These are phyloP conservation scores for Tulasnella sp. DNA, from an alignment of 768 basidiomycete species.

Conservation along the genomic window DNA sequence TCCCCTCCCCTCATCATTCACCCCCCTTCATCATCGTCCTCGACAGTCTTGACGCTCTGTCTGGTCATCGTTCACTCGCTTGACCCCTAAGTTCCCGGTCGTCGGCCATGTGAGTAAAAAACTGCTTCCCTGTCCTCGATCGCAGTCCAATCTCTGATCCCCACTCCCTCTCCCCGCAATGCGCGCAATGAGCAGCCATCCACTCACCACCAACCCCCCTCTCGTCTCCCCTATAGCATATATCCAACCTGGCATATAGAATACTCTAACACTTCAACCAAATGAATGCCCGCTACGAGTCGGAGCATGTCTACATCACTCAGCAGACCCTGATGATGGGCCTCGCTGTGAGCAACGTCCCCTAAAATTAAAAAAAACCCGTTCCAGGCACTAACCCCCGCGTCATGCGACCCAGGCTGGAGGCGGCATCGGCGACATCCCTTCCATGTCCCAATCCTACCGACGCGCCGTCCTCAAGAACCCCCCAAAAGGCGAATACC, in stretches of 20 bases:
- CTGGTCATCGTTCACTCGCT: background rate
- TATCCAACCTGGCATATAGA: background rate
- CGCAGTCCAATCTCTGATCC: constrained; percentile 3
- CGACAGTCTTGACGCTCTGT: background rate
- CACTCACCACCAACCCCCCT: background rate
- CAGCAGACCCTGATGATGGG: constrained; percentile 19
- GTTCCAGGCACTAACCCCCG: background rate
- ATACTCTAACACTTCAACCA: background rate
- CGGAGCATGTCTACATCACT: constrained; percentile 10
- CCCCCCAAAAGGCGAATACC: constrained; percentile 16
- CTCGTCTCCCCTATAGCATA: background rate
- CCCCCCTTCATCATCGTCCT: background rate
- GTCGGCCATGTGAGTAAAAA: background rate
- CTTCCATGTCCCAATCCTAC: constrained; percentile 17
- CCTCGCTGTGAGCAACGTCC: constrained; percentile 3
- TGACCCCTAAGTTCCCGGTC: background rate
- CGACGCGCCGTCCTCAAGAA: constrained; percentile 15
- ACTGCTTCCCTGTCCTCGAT: background rate
- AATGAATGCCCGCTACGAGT: constrained; percentile 15
- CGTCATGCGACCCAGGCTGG: background rate
- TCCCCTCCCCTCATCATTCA: background rate
- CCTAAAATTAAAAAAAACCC: background rate
- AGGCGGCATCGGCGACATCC: constrained; percentile 13
- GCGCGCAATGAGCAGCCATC: background rate
- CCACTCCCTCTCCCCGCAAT: background rate